Percentiles rank a stretch among this genome's conserved stretches.
Evolutionary conservation across 2,329 filamentous ascomycete species (phyloP).

Genomic region (Pezicula neosporulosa): DNA sequence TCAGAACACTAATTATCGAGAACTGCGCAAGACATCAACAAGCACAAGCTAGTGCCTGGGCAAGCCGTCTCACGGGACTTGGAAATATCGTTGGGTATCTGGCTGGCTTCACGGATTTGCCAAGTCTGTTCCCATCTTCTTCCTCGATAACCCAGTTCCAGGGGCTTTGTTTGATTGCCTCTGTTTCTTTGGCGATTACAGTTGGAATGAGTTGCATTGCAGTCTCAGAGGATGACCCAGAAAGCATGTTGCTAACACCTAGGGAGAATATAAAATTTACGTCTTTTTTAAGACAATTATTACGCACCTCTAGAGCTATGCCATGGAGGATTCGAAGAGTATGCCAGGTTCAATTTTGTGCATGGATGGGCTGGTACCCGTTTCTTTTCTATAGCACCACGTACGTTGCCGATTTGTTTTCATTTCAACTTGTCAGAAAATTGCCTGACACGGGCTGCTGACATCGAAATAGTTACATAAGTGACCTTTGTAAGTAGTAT

Average conservation of each 20-base stretch:
- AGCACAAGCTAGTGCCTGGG: constrained; percentile 26
- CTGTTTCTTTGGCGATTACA: constrained; percentile 10
- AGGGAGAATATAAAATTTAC: too few relatives aligned
- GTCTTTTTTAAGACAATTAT: not conserved
- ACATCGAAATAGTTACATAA: not conserved
- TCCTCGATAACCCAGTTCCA: constrained; percentile 15
- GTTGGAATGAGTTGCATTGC: too few relatives aligned
- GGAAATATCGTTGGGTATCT: constrained; percentile 30
- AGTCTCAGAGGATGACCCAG: too few relatives aligned
- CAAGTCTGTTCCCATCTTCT: constrained; percentile 6
- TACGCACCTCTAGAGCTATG: constrained; percentile 1
- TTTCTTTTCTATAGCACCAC: constrained; percentile 32
- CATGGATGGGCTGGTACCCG: constrained; percentile 32
- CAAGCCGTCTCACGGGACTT: constrained; percentile 22
- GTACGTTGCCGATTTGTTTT: too few relatives aligned
- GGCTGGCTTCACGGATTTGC: constrained; percentile 17
- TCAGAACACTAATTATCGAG: constrained; percentile 28
- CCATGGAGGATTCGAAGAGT: constrained; percentile 11
- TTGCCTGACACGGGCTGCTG: too few relatives aligned
- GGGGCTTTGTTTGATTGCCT: constrained; percentile 15
- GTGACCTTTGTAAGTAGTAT: not conserved
- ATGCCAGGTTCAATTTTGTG: constrained; percentile 24
- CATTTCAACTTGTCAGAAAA: too few relatives aligned
- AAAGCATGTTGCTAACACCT: too few relatives aligned
- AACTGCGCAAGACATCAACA: constrained; percentile 29